A percentile compares a stretch with the other conserved stretches of the same genome.
phyloP scores from a whole-genome alignment of 441 rosid species.

The Flueggea neowawraea region DNA sequence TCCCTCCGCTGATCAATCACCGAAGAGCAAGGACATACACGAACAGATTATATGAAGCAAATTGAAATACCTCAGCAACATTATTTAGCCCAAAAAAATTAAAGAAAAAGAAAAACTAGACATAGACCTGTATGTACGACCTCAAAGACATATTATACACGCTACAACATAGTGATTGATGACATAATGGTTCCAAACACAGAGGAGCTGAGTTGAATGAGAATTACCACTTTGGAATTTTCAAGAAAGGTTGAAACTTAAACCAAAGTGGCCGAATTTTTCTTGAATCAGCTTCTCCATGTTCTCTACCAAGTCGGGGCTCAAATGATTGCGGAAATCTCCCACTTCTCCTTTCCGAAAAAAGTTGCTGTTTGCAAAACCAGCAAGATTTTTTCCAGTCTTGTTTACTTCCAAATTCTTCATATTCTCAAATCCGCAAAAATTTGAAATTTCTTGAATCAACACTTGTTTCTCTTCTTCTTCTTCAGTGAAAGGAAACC shows the following conservation, averaged over 20 bases:
- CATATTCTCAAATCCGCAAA: conserved; percentile 22
- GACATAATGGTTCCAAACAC: no score
- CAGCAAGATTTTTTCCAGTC: background rate
- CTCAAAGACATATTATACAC: no score
- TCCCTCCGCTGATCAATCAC: no score
- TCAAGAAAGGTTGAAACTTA: conserved; percentile 8
- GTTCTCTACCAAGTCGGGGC: conserved; percentile 39
- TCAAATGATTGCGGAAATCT: conserved; percentile 64
- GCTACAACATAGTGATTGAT: no score
- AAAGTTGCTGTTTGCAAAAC: conserved; percentile 17
- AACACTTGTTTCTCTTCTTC: conserved; percentile 22
- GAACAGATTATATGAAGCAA: no score
- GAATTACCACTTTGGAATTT: no score
- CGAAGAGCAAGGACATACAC: no score
- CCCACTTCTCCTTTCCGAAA: conserved; percentile 72
- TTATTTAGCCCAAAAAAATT: no score
- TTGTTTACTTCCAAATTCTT: conserved; percentile 26
- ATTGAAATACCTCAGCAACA: no score
- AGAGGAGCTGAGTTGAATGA: no score
- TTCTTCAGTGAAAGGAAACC: conserved; percentile 17
- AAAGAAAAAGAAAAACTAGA: no score
- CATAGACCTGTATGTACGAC: no score
- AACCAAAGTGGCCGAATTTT: conserved; percentile 52
- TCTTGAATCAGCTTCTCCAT: conserved; percentile 45
- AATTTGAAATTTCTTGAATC: conserved; percentile 9